Base-by-base conservation (phyloP, 2,329 filamentous ascomycete genomes). In the Hortaea werneckii region DNA sequence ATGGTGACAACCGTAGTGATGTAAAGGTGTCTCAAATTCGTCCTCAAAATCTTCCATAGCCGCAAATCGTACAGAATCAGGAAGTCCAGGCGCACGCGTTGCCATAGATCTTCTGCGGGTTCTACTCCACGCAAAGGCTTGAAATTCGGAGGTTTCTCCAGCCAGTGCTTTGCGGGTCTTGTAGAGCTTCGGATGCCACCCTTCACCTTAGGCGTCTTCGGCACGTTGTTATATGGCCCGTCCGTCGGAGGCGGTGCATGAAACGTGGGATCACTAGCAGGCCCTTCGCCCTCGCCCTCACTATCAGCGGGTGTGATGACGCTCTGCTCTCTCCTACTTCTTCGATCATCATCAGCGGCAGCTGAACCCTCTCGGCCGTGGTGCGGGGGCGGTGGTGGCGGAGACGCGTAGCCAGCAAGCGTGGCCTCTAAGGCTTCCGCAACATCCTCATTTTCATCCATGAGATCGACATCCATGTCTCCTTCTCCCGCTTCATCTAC, bases 1-100 rank as follows among this genome's bases (percentile, higher is more conserved):
- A 98, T 87, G 5, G 87, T 87, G 41, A 98, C 89, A 5, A 98
- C 87, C 0, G 92, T 98, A 41, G 87, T 92, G 57, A 98, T 95
- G 66, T 95, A 96, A 1, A 98, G 77, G 52, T 95, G 85, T 29
- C 92, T 82, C 46, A 98, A 76, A 61, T 94, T 86, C 42, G 90
- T 88, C 46, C 92, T 81, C 29, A 94, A 79, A 63, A 88, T 92
- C 68, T 98, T 98, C 92, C 92, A 98, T 75, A 98, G 80, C 37
- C 92, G 77, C 43, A 98, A 69, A 63, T 98, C 92, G 62, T 95
- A 98, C 6, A 98, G 73, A 29, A 98, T 87, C 60, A 98, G 77
- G 79, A 87, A 95, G 65, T 98, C 92, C 5, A 98, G 73, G 29
- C 92, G 83, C 9, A 96, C 85, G 29, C 89, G 82, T 60, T 90